A percentile compares a stretch with the other conserved stretches of the same genome.
Conservation (phyloP, 805 yeast species). For the Candida pseudoglaebosa region DNA sequence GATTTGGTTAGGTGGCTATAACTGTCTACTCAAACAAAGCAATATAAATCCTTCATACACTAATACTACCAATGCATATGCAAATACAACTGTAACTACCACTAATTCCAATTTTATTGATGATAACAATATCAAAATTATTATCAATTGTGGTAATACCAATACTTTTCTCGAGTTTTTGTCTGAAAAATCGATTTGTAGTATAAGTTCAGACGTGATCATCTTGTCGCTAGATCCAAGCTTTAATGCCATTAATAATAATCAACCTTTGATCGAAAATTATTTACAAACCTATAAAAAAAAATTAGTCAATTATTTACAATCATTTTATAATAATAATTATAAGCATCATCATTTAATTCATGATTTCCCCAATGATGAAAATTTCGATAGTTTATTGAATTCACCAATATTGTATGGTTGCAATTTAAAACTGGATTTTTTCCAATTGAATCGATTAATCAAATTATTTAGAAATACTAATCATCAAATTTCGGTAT, state of each 20-base stretch:
- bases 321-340: conserved; percentile 31
- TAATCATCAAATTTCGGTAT: conserved; percentile 26
- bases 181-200: conserved; percentile 14
- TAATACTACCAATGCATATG: no score
- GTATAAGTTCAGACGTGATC: conserved; percentile 34
- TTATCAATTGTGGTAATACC: conserved; percentile 37
- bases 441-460: conserved; percentile 34
- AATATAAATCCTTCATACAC: conserved; percentile 5
- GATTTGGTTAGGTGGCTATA: conserved; percentile 25
- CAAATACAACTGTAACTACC: no score
- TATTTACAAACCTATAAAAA: conserved; percentile 27
- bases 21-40: conserved; percentile 9
- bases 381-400: conserved; percentile 16
- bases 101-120: conserved; percentile 15
- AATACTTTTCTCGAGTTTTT: conserved; percentile 24
- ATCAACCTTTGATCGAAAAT: conserved; percentile 19
- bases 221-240: conserved; percentile 35
- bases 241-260: conserved; percentile 17
- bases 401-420: conserved; percentile 36
- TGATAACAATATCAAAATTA: conserved; percentile 28
- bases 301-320: conserved; percentile 35
- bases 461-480: conserved; percentile 31
- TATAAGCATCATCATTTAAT: conserved; percentile 24
- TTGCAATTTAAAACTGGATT: conserved; percentile 27
- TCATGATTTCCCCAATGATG: conserved; percentile 26